A percentile compares a stretch with the other conserved stretches of the same genome.
These are phyloP conservation scores for Bertia moriformis DNA, from an alignment of 2,329 filamentous ascomycete species.

Conservation along the genomic window DNA sequence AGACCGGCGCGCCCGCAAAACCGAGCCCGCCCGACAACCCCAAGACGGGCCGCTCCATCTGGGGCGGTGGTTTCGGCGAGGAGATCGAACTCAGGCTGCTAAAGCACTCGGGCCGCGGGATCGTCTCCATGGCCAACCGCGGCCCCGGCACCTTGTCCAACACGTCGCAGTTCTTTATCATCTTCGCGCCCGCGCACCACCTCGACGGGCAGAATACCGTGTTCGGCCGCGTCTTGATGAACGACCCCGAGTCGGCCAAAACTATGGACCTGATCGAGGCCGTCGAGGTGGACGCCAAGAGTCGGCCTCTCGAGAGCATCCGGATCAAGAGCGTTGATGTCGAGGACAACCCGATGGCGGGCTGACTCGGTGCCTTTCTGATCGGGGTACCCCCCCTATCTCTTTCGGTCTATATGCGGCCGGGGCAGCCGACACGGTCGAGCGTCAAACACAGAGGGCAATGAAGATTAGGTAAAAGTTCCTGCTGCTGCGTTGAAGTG, in stretches of 20 bases:
- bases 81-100: constrained; percentile 63
- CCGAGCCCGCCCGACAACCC: constrained; percentile 37
- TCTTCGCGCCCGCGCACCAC: constrained; percentile 64
- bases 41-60: constrained; percentile 61
- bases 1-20: constrained; percentile 52
- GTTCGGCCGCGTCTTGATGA: constrained; percentile 58
- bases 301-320: constrained; percentile 51
- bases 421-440: too few species aligned
- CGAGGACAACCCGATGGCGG: constrained; percentile 67
- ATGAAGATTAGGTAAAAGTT: too few species aligned
- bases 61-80: constrained; percentile 61
- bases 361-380: too few species aligned
- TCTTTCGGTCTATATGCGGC: too few species aligned
- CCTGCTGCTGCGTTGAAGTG: too few species aligned
- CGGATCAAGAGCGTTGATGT: constrained; percentile 57
- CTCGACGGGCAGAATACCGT: constrained; percentile 74
- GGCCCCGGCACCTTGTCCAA: constrained; percentile 61
- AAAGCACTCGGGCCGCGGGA: constrained; percentile 52
- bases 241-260: constrained; percentile 44
- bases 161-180: constrained; percentile 69
- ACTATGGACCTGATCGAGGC: constrained; percentile 60
- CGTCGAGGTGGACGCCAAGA: constrained; percentile 65
- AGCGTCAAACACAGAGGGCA: too few species aligned
- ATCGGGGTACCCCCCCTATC: too few species aligned
- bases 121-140: constrained; percentile 69